Conservation (phyloP, 2,329 filamentous ascomycete species). For the Epichloe brachyelytri region DNA sequence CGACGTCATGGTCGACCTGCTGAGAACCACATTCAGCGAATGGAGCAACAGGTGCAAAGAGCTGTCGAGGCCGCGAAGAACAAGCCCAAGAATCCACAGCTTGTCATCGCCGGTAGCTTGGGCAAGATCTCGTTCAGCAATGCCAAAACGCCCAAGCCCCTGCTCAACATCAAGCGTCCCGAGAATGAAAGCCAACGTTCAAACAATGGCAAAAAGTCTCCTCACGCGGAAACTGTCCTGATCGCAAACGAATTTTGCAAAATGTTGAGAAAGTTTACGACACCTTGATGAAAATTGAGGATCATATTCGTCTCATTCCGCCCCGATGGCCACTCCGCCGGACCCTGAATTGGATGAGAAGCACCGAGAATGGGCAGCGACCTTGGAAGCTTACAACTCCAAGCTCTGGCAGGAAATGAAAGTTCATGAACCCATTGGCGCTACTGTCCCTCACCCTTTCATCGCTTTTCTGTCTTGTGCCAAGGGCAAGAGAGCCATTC, state of each 20-base stretch:
- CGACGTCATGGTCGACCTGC: slow-evolving; percentile 68
- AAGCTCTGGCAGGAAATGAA: slow-evolving; percentile 79
- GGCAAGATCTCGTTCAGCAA: slow-evolving; percentile 99
- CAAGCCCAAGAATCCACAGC: slow-evolving; percentile 92
- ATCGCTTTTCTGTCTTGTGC: slow-evolving; percentile 88
- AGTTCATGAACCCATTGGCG: slow-evolving; percentile 81
- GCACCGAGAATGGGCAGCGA: slow-evolving; percentile 58
- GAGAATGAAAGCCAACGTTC: slow-evolving; percentile 51
- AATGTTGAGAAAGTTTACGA: slow-evolving; percentile 85
- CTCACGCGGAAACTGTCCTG: slow-evolving; percentile 33
- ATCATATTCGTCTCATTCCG: slow-evolving; percentile 75
- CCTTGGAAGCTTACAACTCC: slow-evolving; percentile 55
- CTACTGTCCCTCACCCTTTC: slow-evolving; percentile 74
- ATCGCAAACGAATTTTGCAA: slow-evolving; percentile 70
- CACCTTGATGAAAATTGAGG: slow-evolving; percentile 85
- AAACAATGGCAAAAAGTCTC: slow-evolving; percentile 31
- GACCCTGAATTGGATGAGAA: slow-evolving; percentile 57
- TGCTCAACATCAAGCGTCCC: slow-evolving; percentile 86
- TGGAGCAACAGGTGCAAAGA: slow-evolving; percentile 97
- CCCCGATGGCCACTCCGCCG: slow-evolving; percentile 37
- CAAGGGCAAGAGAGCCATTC: slow-evolving; percentile 94
- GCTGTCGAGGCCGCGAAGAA: slow-evolving; percentile 96
- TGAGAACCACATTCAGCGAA: slow-evolving; percentile 95
- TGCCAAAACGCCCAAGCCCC: slow-evolving; percentile 87
- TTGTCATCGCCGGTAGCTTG: slow-evolving; percentile 89